Evolutionary conservation across 176 grass and related monocot species (phyloP), one percentile per base, ranked within the genome.

Genomic region (Musa itinerans): DNA sequence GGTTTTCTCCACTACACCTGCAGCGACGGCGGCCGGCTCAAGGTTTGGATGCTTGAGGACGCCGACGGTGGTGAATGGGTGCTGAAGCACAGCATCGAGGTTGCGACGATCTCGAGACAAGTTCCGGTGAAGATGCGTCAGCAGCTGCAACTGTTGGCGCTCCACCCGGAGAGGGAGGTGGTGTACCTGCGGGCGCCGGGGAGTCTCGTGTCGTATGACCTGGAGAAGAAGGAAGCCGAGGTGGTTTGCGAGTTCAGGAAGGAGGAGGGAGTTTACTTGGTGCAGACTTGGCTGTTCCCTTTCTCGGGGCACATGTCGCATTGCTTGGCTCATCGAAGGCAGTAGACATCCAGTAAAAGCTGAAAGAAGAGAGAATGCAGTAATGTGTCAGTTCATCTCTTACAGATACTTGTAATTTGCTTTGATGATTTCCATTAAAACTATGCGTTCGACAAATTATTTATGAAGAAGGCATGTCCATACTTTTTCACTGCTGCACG

Each of bases 261-360:
- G 76, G 87, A 78, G 52, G 82, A 85, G 62, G 80, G 85, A 72
- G 66, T 82, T 52, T 83, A 93, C 64, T 76, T 98, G 29, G 85
- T 91, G 50, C 90, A 98, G 78, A 78, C 91, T 34, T 94, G 95
- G 95, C 0, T 94, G 48, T 98, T 91, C 73, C 95, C 95, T 0
- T 94, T 90, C 75, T 87, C 95, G 8, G 75, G 78, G 67, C 82
- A 89, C 75, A 50, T 98, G 78, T 86, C 88, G 16, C 79, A 78
- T 70, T 87, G 90, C 64, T 67, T 93, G 50, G 78, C 82, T 19
- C 90, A 80, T 83, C 19, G 65, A 59, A 76, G 2, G 20, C 19
- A 11, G 52, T 23, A 55, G 1, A 65, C 54, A 57, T 15, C 12
- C 12, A 57, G 11, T 43, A 43, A 43, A 43, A 43, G 34, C 4